Evolutionary conservation across 1,139 yeast genomes (phyloP), one percentile per base, ranked within the genome.

Genomic region (Diutina pseudorugosa): DNA sequence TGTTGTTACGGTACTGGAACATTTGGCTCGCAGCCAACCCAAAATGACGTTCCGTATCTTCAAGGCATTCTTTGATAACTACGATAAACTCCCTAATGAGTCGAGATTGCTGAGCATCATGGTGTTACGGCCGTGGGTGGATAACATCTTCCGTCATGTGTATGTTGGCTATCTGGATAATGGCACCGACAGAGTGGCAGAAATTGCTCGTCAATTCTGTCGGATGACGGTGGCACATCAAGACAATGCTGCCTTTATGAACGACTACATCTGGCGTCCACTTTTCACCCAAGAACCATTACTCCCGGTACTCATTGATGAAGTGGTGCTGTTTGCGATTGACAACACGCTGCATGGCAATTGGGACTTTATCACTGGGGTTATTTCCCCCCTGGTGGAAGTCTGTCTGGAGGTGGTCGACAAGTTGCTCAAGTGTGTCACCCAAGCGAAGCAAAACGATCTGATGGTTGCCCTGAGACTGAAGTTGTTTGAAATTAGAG

Each of bases 71-170:
- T 82, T 83, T 62, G 76, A 72, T 47, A 79, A 82, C 33, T 79
- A 75, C 57, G 79, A 75, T 2, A 71, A 71, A 52, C 62, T 73
- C 36, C 71, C 77, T 6, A 55, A 55, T 2, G 68, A 65, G 27
- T 64, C 65, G 50, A 65, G 66, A 52, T 58, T 71, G 49, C 65
- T 70, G 55, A 76, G 82, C 1, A 69, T 84, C 4, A 66, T 76
- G 57, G 82, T 81, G 61, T 70, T 83, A 12, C 73, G 88, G 0
- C 91, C 94, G 2, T 89, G 96, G 95, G 73, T 86, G n/a, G 76
- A 76, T 41, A 85, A 88, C 59, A 71, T 87, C 30, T 79, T 82
- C 60, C 73, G 73, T 25, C 66, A 79, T 58, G 81, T 87, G 14
- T 83, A 74, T 60, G 61, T 76, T 47, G 72, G 70, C 33, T 78